Percentiles rank a stretch among this genome's conserved stretches.
Conservation (phyloP, 768 basidiomycete genomes). For the Daedalea quercina region DNA sequence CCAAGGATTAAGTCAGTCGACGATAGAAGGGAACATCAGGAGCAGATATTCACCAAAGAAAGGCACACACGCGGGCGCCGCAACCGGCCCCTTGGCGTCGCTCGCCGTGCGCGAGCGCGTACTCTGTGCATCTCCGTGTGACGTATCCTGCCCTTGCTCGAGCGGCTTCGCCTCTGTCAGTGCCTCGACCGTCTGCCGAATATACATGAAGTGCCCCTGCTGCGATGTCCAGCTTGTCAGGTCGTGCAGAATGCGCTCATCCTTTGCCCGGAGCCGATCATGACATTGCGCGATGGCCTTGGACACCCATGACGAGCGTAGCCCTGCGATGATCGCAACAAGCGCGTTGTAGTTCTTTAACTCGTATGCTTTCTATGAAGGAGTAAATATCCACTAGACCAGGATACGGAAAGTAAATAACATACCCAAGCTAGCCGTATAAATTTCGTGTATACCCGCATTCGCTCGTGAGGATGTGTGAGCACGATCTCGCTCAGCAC, state of each 20-base stretch:
- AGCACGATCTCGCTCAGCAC: constrained; percentile 75
- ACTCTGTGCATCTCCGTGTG: constrained; percentile 33
- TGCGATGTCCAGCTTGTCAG: constrained; percentile 59
- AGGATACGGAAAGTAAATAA: background rate
- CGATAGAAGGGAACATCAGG: background rate
- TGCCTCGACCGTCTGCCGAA: constrained; percentile 57
- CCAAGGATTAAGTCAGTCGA: background rate
- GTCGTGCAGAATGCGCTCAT: constrained; percentile 67
- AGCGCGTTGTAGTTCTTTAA: constrained; percentile 74
- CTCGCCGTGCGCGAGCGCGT: constrained; percentile 30
- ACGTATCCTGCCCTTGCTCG: constrained; percentile 47
- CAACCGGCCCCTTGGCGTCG: constrained; percentile 30
- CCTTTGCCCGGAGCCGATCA: constrained; percentile 61
- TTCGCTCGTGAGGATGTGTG: constrained; percentile 60
- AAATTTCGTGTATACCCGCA: constrained; percentile 65
- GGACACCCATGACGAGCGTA: constrained; percentile 63
- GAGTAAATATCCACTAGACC: background rate
- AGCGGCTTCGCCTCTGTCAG: constrained; percentile 63
- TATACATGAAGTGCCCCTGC: constrained; percentile 66
- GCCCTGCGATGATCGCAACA: constrained; percentile 72
- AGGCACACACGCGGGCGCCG: constrained; percentile 62
- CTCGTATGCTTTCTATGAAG: constrained; percentile 67
- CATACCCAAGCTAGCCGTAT: constrained; percentile 82
- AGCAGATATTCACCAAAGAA: constrained; percentile 57
- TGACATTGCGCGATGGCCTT: constrained; percentile 63